phyloP scores from a whole-genome alignment of 768 basidiomycete genomes.

The Pisolithus albus region DNA sequence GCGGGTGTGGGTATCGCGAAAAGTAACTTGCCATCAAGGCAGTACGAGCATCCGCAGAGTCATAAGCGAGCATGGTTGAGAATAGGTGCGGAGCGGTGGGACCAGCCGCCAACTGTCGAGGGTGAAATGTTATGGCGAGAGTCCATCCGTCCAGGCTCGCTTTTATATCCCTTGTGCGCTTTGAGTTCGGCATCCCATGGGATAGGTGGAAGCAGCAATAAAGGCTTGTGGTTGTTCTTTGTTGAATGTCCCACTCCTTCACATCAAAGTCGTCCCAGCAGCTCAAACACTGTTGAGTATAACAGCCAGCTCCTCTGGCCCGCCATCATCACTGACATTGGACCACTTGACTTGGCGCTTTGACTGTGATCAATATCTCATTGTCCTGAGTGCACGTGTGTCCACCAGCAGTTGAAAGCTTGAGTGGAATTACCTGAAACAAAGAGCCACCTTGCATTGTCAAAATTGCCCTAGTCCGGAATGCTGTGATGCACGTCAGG shows the following conservation, averaged over 20 bases:
- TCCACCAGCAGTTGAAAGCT: too few species aligned
- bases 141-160: background rate
- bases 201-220: conserved; percentile 13
- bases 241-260: conserved; percentile 1
- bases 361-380: too few species aligned
- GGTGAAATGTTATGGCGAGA: background rate
- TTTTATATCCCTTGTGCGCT: conserved; percentile 20
- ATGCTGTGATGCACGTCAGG: too few species aligned
- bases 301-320: too few species aligned
- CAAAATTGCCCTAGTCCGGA: too few species aligned
- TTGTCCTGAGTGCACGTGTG: too few species aligned
- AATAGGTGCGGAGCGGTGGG: conserved; percentile 1
- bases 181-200: conserved; percentile 8
- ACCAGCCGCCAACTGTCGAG: conserved; percentile 8
- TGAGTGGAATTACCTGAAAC: too few species aligned
- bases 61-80: conserved; percentile 12
- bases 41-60: conserved; percentile 30
- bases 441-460: too few species aligned
- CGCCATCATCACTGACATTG: too few species aligned
- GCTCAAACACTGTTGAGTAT: too few species aligned
- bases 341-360: too few species aligned
- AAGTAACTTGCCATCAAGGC: conserved; percentile 26
- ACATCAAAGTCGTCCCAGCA: too few species aligned
- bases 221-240: conserved; percentile 8
- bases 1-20: conserved; percentile 17